Percentiles rank a stretch among this genome's conserved stretches.
Conservation (phyloP, 116 monocot species). For the Thalassia testudinum region DNA sequence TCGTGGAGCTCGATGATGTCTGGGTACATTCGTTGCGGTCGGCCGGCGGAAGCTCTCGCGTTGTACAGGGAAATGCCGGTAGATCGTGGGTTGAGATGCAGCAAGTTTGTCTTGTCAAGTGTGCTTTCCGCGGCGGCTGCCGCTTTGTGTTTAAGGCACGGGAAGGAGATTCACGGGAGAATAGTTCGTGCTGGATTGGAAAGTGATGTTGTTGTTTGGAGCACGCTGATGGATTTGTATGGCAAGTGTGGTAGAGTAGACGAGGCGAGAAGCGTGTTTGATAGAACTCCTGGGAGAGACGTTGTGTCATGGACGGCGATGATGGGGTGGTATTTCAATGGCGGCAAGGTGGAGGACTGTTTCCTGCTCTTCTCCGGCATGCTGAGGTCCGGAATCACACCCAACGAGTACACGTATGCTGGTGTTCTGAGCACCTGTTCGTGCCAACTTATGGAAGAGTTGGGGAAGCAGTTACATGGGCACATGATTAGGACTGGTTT, state of each 20-base stretch:
- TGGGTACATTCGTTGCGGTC: slow-evolving; percentile 27
- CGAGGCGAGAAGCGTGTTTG: slow-evolving; percentile 48
- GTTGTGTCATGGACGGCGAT: slow-evolving; percentile 80
- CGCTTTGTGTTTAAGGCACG: slow-evolving; percentile 16
- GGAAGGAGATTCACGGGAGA: slow-evolving; percentile 79
- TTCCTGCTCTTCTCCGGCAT: slow-evolving; percentile 42
- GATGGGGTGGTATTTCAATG: slow-evolving; percentile 68
- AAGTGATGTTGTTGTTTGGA: slow-evolving; percentile 49
- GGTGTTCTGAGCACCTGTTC: slow-evolving; percentile 46
- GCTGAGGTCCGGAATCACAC: slow-evolving; percentile 26
- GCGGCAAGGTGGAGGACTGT: slow-evolving; percentile 27
- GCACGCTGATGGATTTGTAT: slow-evolving; percentile 67
- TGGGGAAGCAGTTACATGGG: slow-evolving; percentile 58
- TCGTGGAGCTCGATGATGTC: slow-evolving; percentile 86
- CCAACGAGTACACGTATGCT: slow-evolving; percentile 76
- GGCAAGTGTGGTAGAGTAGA: slow-evolving; percentile 53
- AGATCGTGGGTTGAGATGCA: slow-evolving; percentile 1
- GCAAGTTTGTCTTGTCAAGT: slow-evolving; percentile 49
- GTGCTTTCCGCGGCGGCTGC: slow-evolving; percentile 41
- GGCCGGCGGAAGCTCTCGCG: slow-evolving; percentile 29
- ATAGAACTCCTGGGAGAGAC: slow-evolving; percentile 32
- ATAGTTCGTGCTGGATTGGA: slow-evolving; percentile 30
- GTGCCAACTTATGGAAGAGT: slow-evolving; percentile 21
- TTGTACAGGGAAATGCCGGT: slow-evolving; percentile 39
- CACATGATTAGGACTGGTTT: slow-evolving; percentile 37